Evolutionary conservation across 495 filamentous ascomycete species (phyloP).

Genomic region (Cercophora samala): DNA sequence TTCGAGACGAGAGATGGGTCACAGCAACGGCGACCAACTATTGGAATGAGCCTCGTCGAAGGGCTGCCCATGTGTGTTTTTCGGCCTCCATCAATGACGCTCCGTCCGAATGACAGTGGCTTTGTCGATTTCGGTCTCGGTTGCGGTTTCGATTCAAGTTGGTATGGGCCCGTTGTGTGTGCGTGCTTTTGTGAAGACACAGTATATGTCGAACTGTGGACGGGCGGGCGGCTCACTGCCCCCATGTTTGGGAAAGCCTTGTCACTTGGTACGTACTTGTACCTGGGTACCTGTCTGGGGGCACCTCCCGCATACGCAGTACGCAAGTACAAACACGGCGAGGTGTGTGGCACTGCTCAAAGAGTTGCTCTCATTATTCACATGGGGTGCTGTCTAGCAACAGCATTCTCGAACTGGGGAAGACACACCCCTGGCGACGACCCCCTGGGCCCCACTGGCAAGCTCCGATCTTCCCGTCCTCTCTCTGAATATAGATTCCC

Average conservation of each 20-base stretch:
- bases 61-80: background rate
- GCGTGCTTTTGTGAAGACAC: constrained; percentile 2
- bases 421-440: background rate
- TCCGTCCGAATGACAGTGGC: constrained; percentile 4
- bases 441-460: constrained; percentile 12
- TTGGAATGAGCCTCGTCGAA: constrained; percentile 8
- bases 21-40: background rate
- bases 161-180: background rate
- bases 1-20: constrained; percentile 7
- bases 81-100: constrained; percentile 1
- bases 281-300: background rate
- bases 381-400: background rate
- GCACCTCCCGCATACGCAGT: constrained; percentile 6
- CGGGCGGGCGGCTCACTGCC: constrained; percentile 8
- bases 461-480: constrained; percentile 9
- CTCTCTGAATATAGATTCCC: constrained; percentile 24
- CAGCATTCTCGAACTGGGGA: background rate
- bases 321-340: background rate
- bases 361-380: background rate
- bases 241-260: background rate
- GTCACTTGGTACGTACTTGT: constrained; percentile 8
- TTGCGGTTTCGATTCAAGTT: background rate
- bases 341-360: constrained; percentile 4
- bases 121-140: background rate
- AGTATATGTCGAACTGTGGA: constrained; percentile 1